Conservation (phyloP, 1,139 yeast species). For the Hyphopichia burtonii region DNA sequence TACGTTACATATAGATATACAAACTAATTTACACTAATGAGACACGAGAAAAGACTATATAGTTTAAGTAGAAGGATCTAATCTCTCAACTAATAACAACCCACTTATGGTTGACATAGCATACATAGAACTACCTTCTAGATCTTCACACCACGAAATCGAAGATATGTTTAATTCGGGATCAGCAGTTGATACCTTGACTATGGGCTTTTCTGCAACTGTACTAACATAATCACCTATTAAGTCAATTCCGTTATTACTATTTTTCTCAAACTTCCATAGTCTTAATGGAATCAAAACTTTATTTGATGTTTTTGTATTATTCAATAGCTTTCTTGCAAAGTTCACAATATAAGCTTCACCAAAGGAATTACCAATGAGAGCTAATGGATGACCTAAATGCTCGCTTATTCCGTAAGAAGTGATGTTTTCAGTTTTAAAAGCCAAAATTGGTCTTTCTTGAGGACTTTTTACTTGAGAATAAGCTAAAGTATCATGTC, state of each 20-base stretch:
- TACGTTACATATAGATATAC: not conserved
- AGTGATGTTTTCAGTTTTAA: slow-evolving; percentile 34
- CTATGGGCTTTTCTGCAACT: slow-evolving; percentile 25
- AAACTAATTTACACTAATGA: slow-evolving; percentile 2
- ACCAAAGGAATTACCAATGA: slow-evolving; percentile 68
- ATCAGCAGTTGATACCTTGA: slow-evolving; percentile 45
- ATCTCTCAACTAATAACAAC: slow-evolving; percentile 59
- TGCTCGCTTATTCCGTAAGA: slow-evolving; percentile 28
- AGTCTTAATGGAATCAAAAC: slow-evolving; percentile 31
- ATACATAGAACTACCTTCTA: slow-evolving; percentile 52
- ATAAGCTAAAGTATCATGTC: slow-evolving; percentile 30
- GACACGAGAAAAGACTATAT: not conserved
- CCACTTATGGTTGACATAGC: slow-evolving; percentile 72
- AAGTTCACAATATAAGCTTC: slow-evolving; percentile 36
- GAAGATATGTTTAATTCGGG: slow-evolving; percentile 53
- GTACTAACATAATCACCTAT: slow-evolving; percentile 26
- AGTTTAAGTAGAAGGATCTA: slow-evolving; percentile 27
- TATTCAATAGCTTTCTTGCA: slow-evolving; percentile 35
- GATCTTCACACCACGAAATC: slow-evolving; percentile 62
- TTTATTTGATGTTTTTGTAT: slow-evolving; percentile 31
- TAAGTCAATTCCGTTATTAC: slow-evolving; percentile 15
- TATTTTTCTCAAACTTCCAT: slow-evolving; percentile 30
- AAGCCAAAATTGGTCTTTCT: slow-evolving; percentile 28
- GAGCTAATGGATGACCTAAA: slow-evolving; percentile 58
- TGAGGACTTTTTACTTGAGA: slow-evolving; percentile 34